phyloP scores from a whole-genome alignment of 2,329 filamentous ascomycete genomes.

The Gyromitra esculenta region DNA sequence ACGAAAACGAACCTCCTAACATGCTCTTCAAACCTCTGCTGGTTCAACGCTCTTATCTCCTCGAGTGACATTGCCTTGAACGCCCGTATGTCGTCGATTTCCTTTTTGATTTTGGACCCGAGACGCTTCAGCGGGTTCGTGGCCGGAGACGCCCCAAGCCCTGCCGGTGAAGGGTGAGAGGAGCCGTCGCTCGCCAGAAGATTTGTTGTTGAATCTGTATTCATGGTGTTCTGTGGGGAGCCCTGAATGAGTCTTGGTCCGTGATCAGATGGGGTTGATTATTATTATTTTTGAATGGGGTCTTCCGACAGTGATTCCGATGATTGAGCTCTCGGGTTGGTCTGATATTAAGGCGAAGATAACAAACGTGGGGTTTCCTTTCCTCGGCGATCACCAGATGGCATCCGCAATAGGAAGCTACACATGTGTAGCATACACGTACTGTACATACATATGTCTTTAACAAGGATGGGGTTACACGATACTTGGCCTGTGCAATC shows the following conservation, averaged over 20 bases:
- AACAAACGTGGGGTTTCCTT: not conserved
- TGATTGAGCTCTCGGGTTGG: not conserved
- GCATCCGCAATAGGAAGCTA: slow-evolving; percentile 2
- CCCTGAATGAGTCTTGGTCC: not conserved
- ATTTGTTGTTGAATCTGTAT: slow-evolving; percentile 6
- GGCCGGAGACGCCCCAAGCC: not conserved
- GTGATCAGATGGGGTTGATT: too few species aligned
- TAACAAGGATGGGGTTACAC: not conserved
- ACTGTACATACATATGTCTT: not conserved
- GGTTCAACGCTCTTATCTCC: slow-evolving; percentile 9
- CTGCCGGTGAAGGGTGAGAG: not conserved
- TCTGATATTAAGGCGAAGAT: slow-evolving; percentile 6
- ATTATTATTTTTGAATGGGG: too few species aligned
- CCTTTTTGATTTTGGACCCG: slow-evolving; percentile 11
- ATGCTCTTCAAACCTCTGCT: slow-evolving; percentile 6
- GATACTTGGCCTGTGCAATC: not conserved
- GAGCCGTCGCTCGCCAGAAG: not conserved
- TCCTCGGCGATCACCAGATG: slow-evolving; percentile 4
- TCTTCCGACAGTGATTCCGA: too few species aligned
- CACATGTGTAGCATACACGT: not conserved
- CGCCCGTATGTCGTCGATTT: slow-evolving; percentile 17
- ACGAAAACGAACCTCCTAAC: slow-evolving; percentile 11
- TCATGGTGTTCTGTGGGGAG: not conserved
- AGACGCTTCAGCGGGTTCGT: slow-evolving; percentile 34
- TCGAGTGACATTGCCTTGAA: slow-evolving; percentile 29